phyloP scores from a whole-genome alignment of 768 basidiomycete species.

The Hemileccinum rubropunctum region DNA sequence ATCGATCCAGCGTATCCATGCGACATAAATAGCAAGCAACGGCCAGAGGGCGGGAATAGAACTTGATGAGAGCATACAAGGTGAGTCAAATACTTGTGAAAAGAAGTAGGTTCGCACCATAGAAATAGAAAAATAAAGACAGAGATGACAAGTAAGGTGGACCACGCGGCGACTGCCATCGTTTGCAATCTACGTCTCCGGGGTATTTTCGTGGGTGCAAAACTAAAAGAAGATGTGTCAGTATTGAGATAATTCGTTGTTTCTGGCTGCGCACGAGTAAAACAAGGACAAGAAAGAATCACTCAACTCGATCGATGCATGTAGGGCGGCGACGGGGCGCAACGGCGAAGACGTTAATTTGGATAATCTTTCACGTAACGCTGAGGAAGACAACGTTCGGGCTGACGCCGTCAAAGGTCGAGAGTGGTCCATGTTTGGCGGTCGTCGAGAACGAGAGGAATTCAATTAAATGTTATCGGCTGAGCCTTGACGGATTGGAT shows the following conservation, averaged over 20 bases:
- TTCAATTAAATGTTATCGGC: background rate
- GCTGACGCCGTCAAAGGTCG: slow-evolving; percentile 37
- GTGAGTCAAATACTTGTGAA: background rate
- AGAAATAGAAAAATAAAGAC: slow-evolving; percentile 71
- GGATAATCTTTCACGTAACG: slow-evolving; percentile 61
- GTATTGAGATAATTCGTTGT: background rate
- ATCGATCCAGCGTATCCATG: slow-evolving; percentile 80
- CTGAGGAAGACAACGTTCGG: slow-evolving; percentile 56
- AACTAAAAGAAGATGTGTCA: slow-evolving; percentile 41
- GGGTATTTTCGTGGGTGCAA: slow-evolving; percentile 85
- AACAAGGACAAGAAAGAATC: background rate
- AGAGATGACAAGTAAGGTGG: slow-evolving; percentile 70
- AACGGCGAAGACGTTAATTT: slow-evolving; percentile 57
- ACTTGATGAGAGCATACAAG: slow-evolving; percentile 39
- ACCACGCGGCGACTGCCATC: slow-evolving; percentile 85
- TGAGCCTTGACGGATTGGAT: slow-evolving; percentile 2
- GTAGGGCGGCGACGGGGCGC: slow-evolving; percentile 61
- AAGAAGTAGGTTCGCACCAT: slow-evolving; percentile 50
- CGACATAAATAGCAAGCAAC: slow-evolving; percentile 65
- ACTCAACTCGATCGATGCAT: slow-evolving; percentile 73
- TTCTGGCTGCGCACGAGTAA: background rate
- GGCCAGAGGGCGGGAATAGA: slow-evolving; percentile 92
- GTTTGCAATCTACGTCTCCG: slow-evolving; percentile 86
- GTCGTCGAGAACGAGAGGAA: slow-evolving; percentile 4
- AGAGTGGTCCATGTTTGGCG: slow-evolving; percentile 31